Evolutionary conservation across 176 grass and related monocot genomes (phyloP), one percentile per base, ranked within the genome.

Genomic region (Bolboschoenus planiculmis): DNA sequence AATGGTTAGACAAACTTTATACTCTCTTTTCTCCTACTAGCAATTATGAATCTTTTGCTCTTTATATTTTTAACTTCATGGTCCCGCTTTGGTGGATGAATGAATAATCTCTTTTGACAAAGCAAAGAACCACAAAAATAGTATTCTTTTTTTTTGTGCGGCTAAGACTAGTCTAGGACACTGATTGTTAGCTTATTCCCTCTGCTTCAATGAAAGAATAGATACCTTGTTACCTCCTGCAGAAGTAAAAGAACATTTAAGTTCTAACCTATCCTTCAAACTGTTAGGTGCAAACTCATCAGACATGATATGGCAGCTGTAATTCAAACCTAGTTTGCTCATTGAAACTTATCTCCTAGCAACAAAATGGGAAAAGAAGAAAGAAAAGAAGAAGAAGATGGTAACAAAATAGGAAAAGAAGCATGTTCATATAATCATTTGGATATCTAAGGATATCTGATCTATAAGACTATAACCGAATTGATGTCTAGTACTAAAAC

Each of bases 161-260:
- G 18, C 66, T 71, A 40, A 71, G 13, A 64, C 13, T 42, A 71
- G 6, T 26, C 1, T 13, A n/a, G 60, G 60, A 3, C 29, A 31
- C 29, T 64, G 30, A 72, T 72, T 72, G 39, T 46, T 72, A 72
- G n/a, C 67, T 72, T 24, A 72, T 72, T 44, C 67, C 39, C 21
- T 34, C 37, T 23, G 37, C 9, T 44, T 72, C 0, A 26, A 59
- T 24, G 23, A 27, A 59, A 24, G 21, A 59, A 59, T 21, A 24
- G 5, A 27, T 23, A 56, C 54, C 54, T 1, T 8, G 20, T 24
- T 23, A 5, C 0, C 20, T 7, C 23, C 56, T 3, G 24, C 2
- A 27, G 56, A 59, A 59, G 39, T n/a, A n/a, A n/a, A n/a, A 16
- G 18, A 53, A 18, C 58, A 29, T 10, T 27, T 60, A 29, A 4